A percentile compares a stretch with the other conserved stretches of the same genome.
Conservation (phyloP, 2,329 filamentous ascomycete genomes). For the Cyphellophora attinorum region DNA sequence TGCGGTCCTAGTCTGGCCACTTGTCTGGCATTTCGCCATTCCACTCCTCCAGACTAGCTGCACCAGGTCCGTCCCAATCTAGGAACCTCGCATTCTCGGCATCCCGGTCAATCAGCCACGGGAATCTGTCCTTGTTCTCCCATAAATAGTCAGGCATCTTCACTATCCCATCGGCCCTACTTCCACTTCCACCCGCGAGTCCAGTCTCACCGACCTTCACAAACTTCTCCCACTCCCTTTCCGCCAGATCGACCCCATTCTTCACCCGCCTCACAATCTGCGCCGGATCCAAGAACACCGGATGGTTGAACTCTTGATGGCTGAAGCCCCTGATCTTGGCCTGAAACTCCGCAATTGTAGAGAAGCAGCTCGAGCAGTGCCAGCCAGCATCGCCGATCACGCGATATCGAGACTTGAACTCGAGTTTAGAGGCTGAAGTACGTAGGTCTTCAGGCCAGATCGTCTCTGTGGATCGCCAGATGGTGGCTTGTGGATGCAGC, state of each 20-base stretch:
- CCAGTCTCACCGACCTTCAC: constrained; percentile 37
- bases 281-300: constrained; percentile 36
- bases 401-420: neutral
- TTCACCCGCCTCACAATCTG: constrained; percentile 44
- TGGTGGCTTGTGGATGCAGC: constrained; percentile 52
- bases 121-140: constrained; percentile 23
- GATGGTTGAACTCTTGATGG: constrained; percentile 44
- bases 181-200: constrained; percentile 24
- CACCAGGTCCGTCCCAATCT: constrained; percentile 15
- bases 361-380: constrained; percentile 56
- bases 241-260: constrained; percentile 47
- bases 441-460: constrained; percentile 47
- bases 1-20: neutral
- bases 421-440: constrained; percentile 18
- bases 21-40: neutral
- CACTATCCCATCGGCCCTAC: constrained; percentile 20
- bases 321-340: constrained; percentile 50
- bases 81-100: constrained; percentile 29
- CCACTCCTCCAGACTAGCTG: neutral
- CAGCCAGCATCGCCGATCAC: constrained; percentile 43
- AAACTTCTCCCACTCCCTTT: constrained; percentile 38
- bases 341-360: constrained; percentile 45
- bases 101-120: constrained; percentile 31
- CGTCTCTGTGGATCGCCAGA: constrained; percentile 41
- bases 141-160: constrained; percentile 45